Conservation (phyloP, 768 basidiomycete genomes). For the Boletus fagicola region DNA sequence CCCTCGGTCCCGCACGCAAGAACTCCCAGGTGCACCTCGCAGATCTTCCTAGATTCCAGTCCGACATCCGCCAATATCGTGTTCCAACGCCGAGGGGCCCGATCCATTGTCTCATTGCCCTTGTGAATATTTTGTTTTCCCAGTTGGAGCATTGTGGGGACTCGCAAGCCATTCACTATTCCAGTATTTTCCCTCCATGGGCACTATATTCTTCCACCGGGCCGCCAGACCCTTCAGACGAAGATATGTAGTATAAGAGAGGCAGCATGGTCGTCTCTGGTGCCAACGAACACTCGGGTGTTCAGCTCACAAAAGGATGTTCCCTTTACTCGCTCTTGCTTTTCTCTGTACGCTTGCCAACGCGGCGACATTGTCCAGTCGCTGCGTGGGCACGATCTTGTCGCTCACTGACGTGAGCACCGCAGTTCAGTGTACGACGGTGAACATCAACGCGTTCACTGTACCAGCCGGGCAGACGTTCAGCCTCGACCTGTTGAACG, state of each 20-base stretch:
- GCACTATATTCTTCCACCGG: not conserved
- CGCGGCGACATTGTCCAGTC: conserved; percentile 4
- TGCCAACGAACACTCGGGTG: not conserved
- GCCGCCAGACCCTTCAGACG: not conserved
- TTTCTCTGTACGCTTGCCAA: not conserved
- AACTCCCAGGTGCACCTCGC: not conserved
- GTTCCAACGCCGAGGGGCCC: not conserved
- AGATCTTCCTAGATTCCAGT: not conserved
- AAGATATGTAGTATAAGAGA: not conserved
- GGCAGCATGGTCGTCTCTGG: not conserved
- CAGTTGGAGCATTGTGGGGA: not conserved
- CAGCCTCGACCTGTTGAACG: conserved; percentile 42
- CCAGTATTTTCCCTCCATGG: not conserved
- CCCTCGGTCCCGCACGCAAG: not conserved
- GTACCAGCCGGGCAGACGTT: conserved; percentile 54
- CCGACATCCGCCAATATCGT: not conserved
- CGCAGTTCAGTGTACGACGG: conserved; percentile 55
- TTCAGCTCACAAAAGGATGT: not conserved
- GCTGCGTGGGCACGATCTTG: conserved; percentile 50
- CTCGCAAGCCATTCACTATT: not conserved
- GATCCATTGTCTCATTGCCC: not conserved
- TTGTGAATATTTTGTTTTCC: not conserved
- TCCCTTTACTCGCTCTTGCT: not conserved
- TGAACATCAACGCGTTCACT: conserved; percentile 55
- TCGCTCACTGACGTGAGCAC: conserved; percentile 47